Base-by-base conservation (phyloP, 768 basidiomycete genomes). In the Psilocybe tampanensis region DNA sequence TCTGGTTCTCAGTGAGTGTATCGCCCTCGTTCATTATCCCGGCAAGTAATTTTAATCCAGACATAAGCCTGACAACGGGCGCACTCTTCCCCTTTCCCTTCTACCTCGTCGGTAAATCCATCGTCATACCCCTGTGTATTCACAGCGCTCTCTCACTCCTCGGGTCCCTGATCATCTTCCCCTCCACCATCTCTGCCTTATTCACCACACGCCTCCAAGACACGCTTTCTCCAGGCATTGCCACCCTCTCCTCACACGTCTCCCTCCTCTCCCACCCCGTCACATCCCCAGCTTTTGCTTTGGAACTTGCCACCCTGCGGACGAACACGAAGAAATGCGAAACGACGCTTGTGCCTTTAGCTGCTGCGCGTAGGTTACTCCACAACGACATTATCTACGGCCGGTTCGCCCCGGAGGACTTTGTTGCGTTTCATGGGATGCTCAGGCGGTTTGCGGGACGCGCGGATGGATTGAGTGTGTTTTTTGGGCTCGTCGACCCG, bases 401-500 rank as follows among this genome's bases (percentile, higher is more conserved):
- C 1, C 78, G 86, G 1, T 87, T 87, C 64, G 73, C 80, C 0
- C 88, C 88, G 0, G 66, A 64, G 1, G 86, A 89, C 64, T 85
- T 86, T 47, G 60, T 64, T 0, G 66, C 69, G 2, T 75, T 92
- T 18, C 86, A 88, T 52, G 64, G 70, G 21, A 64, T 80, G 7
- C 74, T 75, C 15, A 74, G 85, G 42, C 72, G 81, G 3, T 74
- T 89, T 59, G 76, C 79, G 3, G 83, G 81, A 11, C 74, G 85
- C 8, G 80, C 81, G n/a, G 77, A 86, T 59, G 89, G 89, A 17
- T 76, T 90, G 77, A 73, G 70, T 18, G 67, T 81, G 36, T 90
- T 88, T 64, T 90, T 86, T 58, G 70, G 68, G 0, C 65, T 90
- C n/a, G 79, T 88, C 9, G 86, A 90, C 60, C 83, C 86, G 0